phyloP scores from a whole-genome alignment of 441 rosid genomes.

The Erodium texanum region DNA sequence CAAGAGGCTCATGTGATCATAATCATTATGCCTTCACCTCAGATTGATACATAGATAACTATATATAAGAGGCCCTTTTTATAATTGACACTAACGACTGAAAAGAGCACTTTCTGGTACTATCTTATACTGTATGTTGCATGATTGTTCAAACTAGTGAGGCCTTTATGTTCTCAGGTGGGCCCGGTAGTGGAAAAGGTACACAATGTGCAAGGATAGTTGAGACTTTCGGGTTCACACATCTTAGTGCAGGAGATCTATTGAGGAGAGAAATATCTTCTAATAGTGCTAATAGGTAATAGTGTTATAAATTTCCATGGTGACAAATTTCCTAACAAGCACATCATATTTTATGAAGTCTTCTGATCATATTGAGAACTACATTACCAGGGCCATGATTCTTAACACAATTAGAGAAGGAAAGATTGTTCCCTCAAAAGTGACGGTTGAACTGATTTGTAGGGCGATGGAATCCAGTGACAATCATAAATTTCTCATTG shows the following conservation, averaged over 20 bases:
- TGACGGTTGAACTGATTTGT: constrained; percentile 49
- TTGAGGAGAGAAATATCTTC: constrained; percentile 54
- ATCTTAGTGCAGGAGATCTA: constrained; percentile 71
- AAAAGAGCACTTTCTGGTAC: neutral
- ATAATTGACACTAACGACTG: neutral
- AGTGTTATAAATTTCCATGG: neutral
- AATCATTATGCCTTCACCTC: constrained; percentile 3
- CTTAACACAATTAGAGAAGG: constrained; percentile 60
- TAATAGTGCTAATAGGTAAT: constrained; percentile 50
- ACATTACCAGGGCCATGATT: constrained; percentile 45
- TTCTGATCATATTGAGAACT: constrained; percentile 16
- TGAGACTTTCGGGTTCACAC: constrained; percentile 50
- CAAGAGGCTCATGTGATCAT: neutral
- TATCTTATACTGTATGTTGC: neutral
- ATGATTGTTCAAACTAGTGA: neutral
- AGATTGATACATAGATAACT: neutral
- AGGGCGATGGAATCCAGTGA: constrained; percentile 51
- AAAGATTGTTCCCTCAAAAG: constrained; percentile 66
- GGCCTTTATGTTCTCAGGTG: constrained; percentile 32
- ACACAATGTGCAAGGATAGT: constrained; percentile 58
- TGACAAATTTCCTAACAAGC: constrained; percentile 5
- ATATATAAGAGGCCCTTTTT: neutral
- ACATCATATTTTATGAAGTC: constrained; percentile 10
- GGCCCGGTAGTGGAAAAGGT: constrained; percentile 81
- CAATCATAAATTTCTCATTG: constrained; percentile 53